Evolutionary conservation across 2,329 filamentous ascomycete genomes (phyloP).

Genomic region (Alternaria conjuncta): DNA sequence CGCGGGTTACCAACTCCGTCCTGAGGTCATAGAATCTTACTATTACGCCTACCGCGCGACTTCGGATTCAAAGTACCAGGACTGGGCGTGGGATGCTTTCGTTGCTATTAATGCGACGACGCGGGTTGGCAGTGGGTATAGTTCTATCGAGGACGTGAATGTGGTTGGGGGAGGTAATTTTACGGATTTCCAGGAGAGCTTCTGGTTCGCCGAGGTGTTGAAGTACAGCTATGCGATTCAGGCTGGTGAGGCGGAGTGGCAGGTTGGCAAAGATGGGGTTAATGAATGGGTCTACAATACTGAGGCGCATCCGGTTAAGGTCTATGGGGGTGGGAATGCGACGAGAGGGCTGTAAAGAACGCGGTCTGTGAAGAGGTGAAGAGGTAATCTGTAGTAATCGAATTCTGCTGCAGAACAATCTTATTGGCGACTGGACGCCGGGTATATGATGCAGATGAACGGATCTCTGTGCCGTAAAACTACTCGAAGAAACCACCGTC

Average conservation of each 20-base stretch:
- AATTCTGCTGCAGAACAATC: neutral
- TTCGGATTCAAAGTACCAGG: conserved; percentile 75
- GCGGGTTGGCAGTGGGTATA: conserved; percentile 70
- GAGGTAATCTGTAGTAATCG: neutral
- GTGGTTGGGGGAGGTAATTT: conserved; percentile 64
- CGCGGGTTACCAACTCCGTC: conserved; percentile 70
- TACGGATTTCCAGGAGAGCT: conserved; percentile 80
- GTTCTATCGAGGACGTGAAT: conserved; percentile 71
- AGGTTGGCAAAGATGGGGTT: conserved; percentile 56
- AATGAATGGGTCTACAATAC: conserved; percentile 70
- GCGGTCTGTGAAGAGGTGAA: neutral
- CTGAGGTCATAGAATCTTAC: conserved; percentile 82
- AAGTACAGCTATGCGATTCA: conserved; percentile 82
- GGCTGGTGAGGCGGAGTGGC: conserved; percentile 65
- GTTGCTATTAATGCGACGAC: conserved; percentile 69
- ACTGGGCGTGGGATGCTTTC: conserved; percentile 85
- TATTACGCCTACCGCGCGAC: conserved; percentile 89
- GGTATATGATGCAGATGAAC: conserved; percentile 26
- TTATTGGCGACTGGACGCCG: conserved; percentile 11
- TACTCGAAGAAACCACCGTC: conserved; percentile 50
- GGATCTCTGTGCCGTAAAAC: neutral
- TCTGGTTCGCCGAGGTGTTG: conserved; percentile 85
- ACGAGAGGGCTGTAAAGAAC: neutral
- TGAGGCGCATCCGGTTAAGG: conserved; percentile 67
- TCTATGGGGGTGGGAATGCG: conserved; percentile 28